Conservation (phyloP, 805 yeast genomes). For the Starmerella asiatica region DNA sequence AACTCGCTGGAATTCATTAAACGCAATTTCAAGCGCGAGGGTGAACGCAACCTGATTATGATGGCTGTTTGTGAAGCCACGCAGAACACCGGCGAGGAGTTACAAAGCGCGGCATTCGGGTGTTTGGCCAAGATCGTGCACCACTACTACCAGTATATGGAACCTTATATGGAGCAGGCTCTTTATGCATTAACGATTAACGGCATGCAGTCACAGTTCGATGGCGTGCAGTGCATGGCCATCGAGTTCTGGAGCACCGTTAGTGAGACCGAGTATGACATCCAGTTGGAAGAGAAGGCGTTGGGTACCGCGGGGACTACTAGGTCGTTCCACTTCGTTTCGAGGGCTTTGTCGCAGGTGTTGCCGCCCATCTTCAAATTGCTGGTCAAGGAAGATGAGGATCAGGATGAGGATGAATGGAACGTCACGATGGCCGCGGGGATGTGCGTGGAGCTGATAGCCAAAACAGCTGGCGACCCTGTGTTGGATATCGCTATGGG, state of each 20-base stretch:
- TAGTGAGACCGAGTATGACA: constrained; percentile 92
- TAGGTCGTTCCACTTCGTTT: constrained; percentile 57
- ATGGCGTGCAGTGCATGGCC: constrained; percentile 91
- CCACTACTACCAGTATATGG: constrained; percentile 77
- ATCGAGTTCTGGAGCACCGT: constrained; percentile 99
- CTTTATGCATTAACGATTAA: constrained; percentile 74
- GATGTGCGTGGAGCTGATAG: constrained; percentile 86
- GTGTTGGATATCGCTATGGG: constrained; percentile 74
- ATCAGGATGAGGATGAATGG: constrained; percentile 90
- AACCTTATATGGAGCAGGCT: constrained; percentile 94
- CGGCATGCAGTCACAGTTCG: constrained; percentile 79
- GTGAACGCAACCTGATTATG: constrained; percentile 94
- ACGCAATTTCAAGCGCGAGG: constrained; percentile 78
- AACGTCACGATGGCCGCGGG: constrained; percentile 98
- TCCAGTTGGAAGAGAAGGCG: constrained; percentile 32
- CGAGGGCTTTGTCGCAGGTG: constrained; percentile 69
- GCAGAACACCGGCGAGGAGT: constrained; percentile 66
- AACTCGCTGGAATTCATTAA: constrained; percentile 83
- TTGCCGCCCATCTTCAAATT: constrained; percentile 72
- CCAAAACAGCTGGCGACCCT: constrained; percentile 75
- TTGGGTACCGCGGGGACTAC: constrained; percentile 28
- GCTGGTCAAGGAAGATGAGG: constrained; percentile 79
- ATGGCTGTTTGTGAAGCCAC: constrained; percentile 98
- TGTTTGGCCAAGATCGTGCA: constrained; percentile 88
- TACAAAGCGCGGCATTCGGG: constrained; percentile 92